Percentiles rank a stretch among this genome's conserved stretches.
These are phyloP conservation scores for Solanum microdontum DNA, from an alignment of 257 asterid genomes.

Conservation along the genomic window DNA sequence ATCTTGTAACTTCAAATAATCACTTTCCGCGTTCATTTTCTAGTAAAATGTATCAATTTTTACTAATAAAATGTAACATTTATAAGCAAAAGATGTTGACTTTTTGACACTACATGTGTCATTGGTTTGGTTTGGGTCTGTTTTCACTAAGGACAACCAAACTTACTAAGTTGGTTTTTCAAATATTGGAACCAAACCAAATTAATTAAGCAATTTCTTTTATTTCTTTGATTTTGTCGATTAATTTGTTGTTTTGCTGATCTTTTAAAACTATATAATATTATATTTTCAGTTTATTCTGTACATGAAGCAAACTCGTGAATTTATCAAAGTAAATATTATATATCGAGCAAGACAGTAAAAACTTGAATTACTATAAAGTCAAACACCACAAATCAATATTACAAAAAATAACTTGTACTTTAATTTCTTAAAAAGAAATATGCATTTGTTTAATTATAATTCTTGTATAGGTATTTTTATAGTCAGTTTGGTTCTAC, in stretches of 20 bases:
- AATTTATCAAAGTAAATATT: neutral
- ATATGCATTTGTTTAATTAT: neutral
- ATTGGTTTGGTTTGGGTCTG: too few relatives aligned
- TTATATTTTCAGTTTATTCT: too few relatives aligned
- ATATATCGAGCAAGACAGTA: neutral
- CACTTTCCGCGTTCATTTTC: too few relatives aligned
- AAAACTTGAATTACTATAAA: neutral
- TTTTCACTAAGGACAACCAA: neutral
- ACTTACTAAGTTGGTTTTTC: too few relatives aligned
- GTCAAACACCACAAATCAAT: neutral
- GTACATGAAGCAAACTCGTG: neutral
- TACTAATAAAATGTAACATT: too few relatives aligned
- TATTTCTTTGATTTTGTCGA: too few relatives aligned
- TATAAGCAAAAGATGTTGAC: neutral
- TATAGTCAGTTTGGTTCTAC: neutral
- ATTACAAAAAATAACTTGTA: neutral
- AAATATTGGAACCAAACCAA: neutral
- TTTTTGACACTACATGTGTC: neutral
- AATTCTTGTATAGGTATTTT: neutral
- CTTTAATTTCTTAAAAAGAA: neutral
- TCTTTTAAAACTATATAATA: too few relatives aligned
- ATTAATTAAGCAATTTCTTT: neutral
- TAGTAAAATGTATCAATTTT: too few relatives aligned
- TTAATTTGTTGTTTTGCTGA: too few relatives aligned
- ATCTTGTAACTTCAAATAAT: neutral